phyloP scores from a whole-genome alignment of 495 filamentous ascomycete genomes.

The Penicillium longicatenatum region DNA sequence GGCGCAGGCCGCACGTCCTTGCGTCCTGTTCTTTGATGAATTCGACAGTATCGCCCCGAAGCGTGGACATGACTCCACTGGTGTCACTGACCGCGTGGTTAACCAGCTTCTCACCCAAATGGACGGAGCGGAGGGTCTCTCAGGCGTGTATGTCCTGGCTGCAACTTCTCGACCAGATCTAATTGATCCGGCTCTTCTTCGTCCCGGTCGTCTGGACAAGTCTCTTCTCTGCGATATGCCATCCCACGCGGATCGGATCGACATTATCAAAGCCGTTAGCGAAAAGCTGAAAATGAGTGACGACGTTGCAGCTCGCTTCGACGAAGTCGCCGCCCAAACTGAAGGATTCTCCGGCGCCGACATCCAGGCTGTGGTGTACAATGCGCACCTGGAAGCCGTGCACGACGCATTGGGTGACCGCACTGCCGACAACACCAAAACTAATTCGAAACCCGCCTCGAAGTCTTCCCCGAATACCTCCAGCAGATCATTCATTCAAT shows the following conservation, averaged over 20 bases:
- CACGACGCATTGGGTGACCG: conserved; percentile 82
- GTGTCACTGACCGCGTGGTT: conserved; percentile 97
- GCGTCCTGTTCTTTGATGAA: conserved; percentile 96
- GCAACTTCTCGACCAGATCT: conserved; percentile 89
- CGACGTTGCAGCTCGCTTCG: conserved; percentile 52
- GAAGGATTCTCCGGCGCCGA: conserved; percentile 96
- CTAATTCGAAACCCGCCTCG: conserved; percentile 32
- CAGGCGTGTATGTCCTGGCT: conserved; percentile 93
- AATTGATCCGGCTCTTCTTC: conserved; percentile 88
- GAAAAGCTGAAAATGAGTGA: conserved; percentile 71
- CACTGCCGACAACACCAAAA: conserved; percentile 39
- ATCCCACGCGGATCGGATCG: conserved; percentile 70
- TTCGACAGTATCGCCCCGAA: conserved; percentile 98
- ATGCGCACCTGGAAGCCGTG: conserved; percentile 95
- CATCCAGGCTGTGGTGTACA: conserved; percentile 91
- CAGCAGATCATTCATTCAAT: conserved; percentile 68
- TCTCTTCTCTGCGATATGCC: conserved; percentile 88
- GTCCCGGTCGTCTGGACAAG: conserved; percentile 91
- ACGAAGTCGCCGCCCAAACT: conserved; percentile 73
- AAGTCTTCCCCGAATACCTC: conserved; percentile 36
- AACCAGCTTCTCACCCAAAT: conserved; percentile 98
- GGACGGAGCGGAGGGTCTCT: conserved; percentile 95
- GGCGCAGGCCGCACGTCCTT: conserved; percentile 84
- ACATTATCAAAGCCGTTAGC: conserved; percentile 82
- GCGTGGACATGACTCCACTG: conserved; percentile 93